These are phyloP conservation scores for Torulaspora indica DNA, from an alignment of 805 yeast species.

Conservation along the genomic window DNA sequence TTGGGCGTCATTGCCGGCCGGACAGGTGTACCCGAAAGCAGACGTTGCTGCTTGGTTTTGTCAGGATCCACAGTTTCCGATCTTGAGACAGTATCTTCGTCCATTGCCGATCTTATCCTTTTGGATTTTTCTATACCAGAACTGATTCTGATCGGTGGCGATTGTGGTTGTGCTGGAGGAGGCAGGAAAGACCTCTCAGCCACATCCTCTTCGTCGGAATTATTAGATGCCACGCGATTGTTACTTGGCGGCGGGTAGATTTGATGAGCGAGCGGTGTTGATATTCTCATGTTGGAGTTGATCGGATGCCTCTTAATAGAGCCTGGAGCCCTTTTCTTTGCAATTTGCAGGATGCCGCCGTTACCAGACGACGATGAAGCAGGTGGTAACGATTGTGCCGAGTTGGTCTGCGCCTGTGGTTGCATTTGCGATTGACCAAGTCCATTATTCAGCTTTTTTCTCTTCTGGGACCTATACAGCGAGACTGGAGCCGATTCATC, in stretches of 20 bases:
- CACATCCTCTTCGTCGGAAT: constrained; percentile 31
- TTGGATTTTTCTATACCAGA: constrained; percentile 34
- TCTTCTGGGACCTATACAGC: constrained; percentile 24
- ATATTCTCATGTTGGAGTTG: constrained; percentile 27
- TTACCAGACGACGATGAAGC: constrained; percentile 8
- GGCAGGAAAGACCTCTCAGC: constrained; percentile 36
- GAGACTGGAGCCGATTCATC: constrained; percentile 24
- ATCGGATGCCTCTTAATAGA: constrained; percentile 13
- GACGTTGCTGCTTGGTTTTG: constrained; percentile 35
- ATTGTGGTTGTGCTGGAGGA: constrained; percentile 38
- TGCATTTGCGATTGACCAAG: constrained; percentile 11
- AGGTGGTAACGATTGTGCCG: constrained; percentile 8
- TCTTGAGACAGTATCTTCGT: constrained; percentile 38
- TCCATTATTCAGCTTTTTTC: constrained; percentile 26
- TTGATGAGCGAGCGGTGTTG: constrained; percentile 41
- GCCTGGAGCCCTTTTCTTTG: constrained; percentile 24
- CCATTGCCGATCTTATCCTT: constrained; percentile 30
- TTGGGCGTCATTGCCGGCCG: constrained; percentile 24
- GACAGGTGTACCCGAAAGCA: constrained; percentile 34
- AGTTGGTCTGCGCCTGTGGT: constrained; percentile 1
- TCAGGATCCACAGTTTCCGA: constrained; percentile 38
- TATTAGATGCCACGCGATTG: constrained; percentile 20
- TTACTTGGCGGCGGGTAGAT: constrained; percentile 34
- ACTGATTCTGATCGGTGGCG: constrained; percentile 38
- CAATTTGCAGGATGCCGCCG: constrained; percentile 21